Evolutionary conservation across 305 asterid genomes (phyloP).

Genomic region (Ajuga reptans): DNA sequence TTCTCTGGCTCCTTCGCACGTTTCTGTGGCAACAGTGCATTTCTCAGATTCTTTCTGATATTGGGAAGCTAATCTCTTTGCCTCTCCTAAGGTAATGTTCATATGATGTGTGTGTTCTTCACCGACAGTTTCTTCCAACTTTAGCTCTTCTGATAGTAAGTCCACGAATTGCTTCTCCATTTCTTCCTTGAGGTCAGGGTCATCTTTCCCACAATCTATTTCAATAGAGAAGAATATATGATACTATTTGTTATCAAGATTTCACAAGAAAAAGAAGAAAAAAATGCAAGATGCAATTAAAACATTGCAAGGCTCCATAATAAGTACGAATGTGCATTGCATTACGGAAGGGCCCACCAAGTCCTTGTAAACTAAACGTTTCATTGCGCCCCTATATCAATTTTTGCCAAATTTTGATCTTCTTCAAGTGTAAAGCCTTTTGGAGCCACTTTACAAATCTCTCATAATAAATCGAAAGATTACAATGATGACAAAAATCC

Average conservation of each 20-base stretch:
- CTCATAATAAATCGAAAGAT: neutral
- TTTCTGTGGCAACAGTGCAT: constrained; percentile 83
- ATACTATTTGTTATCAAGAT: neutral
- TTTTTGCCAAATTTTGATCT: neutral
- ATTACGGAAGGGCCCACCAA: neutral
- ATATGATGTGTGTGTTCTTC: constrained; percentile 67
- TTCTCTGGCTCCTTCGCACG: constrained; percentile 88
- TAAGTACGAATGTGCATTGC: neutral
- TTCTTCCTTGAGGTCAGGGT: constrained; percentile 90
- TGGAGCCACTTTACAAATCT: neutral
- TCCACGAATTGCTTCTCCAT: constrained; percentile 90
- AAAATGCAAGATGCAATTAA: neutral
- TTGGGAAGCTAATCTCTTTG: constrained; percentile 69
- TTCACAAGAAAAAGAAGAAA: neutral
- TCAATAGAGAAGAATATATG: neutral
- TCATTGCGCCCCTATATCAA: neutral
- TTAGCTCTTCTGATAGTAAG: constrained; percentile 78
- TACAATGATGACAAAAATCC: neutral
- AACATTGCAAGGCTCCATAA: neutral
- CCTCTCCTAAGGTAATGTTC: constrained; percentile 78
- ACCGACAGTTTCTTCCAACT: constrained; percentile 59
- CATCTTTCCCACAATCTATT: constrained; percentile 88
- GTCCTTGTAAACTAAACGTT: neutral
- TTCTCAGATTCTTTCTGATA: constrained; percentile 86
- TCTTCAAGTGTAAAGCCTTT: neutral